These are phyloP conservation scores for Erythrophleum fordii DNA, from an alignment of 306 rosid species.

Conservation along the genomic window DNA sequence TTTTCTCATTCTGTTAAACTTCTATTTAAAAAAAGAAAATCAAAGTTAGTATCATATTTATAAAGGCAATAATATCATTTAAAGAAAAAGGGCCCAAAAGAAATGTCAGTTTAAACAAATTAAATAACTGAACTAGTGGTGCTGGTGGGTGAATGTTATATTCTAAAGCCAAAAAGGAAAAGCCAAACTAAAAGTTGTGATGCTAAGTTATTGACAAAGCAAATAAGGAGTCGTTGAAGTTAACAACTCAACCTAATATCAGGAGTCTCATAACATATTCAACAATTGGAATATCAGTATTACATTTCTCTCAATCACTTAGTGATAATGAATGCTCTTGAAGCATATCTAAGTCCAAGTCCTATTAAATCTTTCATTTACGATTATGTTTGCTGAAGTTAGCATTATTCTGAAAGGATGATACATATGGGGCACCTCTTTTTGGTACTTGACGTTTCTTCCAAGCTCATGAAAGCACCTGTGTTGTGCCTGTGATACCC, in stretches of 20 bases:
- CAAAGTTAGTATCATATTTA: no score
- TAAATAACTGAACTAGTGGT: no score
- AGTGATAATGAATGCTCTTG: slow-evolving; percentile 37
- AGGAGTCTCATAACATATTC: no score
- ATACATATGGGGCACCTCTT: slow-evolving; percentile 22
- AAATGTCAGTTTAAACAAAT: background rate
- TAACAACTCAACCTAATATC: no score
- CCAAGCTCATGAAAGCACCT: slow-evolving; percentile 34
- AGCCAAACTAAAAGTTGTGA: no score
- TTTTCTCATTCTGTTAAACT: no score
- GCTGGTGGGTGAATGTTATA: no score
- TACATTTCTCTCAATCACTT: background rate
- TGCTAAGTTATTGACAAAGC: no score
- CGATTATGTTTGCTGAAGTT: slow-evolving; percentile 22
- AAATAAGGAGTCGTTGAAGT: no score
- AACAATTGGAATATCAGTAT: no score
- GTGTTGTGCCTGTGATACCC: slow-evolving; percentile 39
- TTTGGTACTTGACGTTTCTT: background rate
- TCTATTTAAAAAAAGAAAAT: no score
- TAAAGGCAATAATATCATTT: background rate
- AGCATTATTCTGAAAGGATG: slow-evolving; percentile 23
- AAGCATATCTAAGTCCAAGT: slow-evolving; percentile 39
- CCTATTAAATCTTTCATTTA: slow-evolving; percentile 36
- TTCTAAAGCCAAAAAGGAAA: no score
- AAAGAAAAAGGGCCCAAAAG: background rate